Evolutionary conservation across 331 rosid genomes (phyloP).

Genomic region (Pyracantha coccinea): DNA sequence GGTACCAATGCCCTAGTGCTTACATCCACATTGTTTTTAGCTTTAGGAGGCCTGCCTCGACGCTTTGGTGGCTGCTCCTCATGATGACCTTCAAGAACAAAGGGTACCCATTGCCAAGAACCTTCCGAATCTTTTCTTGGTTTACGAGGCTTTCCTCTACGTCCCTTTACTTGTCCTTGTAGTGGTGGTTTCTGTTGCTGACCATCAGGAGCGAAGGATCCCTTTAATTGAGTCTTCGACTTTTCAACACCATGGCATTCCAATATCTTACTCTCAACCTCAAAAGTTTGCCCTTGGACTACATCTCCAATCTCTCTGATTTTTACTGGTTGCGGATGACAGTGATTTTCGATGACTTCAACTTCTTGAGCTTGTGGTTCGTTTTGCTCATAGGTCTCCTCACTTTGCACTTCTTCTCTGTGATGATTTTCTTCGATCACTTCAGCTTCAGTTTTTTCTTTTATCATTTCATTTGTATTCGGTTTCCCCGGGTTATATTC

Average conservation of each 20-base stretch:
- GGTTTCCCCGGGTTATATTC: no score
- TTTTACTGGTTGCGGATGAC: neutral
- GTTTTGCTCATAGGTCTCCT: conserved; percentile 7
- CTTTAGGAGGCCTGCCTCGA: neutral
- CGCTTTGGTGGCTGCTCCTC: conserved; percentile 5
- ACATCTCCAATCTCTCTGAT: neutral
- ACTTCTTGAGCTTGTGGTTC: conserved; percentile 6
- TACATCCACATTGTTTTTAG: neutral
- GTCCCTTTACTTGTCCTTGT: neutral
- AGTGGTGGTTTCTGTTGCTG: neutral
- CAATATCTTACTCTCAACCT: neutral
- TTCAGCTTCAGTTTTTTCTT: neutral
- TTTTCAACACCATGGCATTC: neutral
- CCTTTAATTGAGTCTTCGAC: neutral
- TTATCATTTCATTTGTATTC: no score
- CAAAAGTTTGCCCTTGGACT: neutral
- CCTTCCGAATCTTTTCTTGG: neutral
- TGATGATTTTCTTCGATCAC: neutral
- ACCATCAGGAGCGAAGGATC: neutral
- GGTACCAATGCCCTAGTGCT: neutral
- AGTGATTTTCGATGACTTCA: neutral
- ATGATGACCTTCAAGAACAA: neutral
- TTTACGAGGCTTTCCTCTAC: neutral
- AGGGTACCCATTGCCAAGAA: neutral
- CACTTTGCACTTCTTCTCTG: neutral